Percentiles rank a stretch among this genome's conserved stretches.
phyloP scores from a whole-genome alignment of 495 filamentous ascomycete genomes.

The Chaetomium cochliodes region DNA sequence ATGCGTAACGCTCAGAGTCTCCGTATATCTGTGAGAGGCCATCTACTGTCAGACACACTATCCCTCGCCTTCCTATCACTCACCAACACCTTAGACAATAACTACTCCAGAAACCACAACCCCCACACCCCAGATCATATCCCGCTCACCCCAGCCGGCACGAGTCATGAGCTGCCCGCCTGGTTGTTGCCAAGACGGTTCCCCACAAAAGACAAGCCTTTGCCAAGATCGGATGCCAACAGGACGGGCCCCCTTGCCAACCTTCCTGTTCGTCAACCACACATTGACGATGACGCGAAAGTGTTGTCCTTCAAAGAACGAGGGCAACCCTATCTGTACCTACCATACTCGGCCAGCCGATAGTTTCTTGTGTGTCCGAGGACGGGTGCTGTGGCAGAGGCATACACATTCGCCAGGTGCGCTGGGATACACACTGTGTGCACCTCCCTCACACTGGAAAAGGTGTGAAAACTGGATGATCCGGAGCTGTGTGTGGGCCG shows the following conservation, averaged over 20 bases:
- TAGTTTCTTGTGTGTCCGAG: background rate
- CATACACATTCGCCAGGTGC: background rate
- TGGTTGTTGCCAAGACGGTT: conserved; percentile 19
- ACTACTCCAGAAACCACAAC: too few relatives aligned
- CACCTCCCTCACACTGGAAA: background rate
- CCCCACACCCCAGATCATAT: too few relatives aligned
- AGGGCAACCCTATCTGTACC: background rate
- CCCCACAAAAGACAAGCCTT: conserved; percentile 31
- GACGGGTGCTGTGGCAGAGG: background rate
- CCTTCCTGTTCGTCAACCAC: background rate
- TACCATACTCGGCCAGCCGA: background rate
- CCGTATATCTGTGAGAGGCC: too few relatives aligned
- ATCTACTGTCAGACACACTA: too few relatives aligned
- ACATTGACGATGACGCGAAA: background rate
- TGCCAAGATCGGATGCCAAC: conserved; percentile 27
- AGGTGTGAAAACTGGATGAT: background rate
- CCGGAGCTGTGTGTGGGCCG: background rate
- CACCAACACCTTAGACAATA: too few relatives aligned
- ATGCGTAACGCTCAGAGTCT: too few relatives aligned
- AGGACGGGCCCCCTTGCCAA: conserved; percentile 19
- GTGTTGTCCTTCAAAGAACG: background rate
- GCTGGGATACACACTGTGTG: background rate
- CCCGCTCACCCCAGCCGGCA: too few relatives aligned
- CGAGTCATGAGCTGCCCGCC: too few relatives aligned
- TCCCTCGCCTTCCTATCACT: too few relatives aligned